Percentiles rank a stretch among this genome's conserved stretches.
phyloP scores from a whole-genome alignment of 2,329 filamentous ascomycete species.

The Venturia nashicola region DNA sequence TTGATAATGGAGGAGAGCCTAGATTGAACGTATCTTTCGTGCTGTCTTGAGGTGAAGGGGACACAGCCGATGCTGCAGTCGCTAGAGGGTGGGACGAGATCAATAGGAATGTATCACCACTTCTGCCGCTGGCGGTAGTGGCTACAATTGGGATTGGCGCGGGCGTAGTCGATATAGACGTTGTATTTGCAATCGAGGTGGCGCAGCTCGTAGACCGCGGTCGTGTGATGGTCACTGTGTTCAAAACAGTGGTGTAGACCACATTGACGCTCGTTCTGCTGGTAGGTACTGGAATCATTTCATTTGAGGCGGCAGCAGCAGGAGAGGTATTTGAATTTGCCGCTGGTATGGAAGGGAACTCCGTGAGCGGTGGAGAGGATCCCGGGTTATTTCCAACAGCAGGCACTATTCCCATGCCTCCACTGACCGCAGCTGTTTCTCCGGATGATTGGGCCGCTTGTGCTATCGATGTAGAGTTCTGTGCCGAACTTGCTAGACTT shows the following conservation, averaged over 20 bases:
- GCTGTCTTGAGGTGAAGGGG: neutral
- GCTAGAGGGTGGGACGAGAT: neutral
- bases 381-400: slow-evolving; percentile 7
- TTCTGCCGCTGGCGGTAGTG: neutral
- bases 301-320: neutral
- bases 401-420: slow-evolving; percentile 9
- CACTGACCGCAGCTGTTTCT: neutral
- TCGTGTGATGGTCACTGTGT: neutral
- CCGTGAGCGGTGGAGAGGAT: slow-evolving; percentile 1
- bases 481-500: neutral
- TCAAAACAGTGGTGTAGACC: neutral
- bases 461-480: neutral
- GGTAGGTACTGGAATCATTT: neutral
- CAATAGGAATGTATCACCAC: slow-evolving; percentile 4
- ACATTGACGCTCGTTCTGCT: neutral
- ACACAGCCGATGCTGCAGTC: neutral
- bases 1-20: neutral
- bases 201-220: neutral
- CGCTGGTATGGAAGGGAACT: slow-evolving; percentile 7
- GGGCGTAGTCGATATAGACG: neutral
- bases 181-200: neutral
- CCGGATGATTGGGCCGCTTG: neutral
- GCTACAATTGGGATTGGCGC: neutral
- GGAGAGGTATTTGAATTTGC: neutral
- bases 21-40: neutral